Evolutionary conservation across 106 monocot genomes (phyloP).

Genomic region (Dendrobium huoshanense): DNA sequence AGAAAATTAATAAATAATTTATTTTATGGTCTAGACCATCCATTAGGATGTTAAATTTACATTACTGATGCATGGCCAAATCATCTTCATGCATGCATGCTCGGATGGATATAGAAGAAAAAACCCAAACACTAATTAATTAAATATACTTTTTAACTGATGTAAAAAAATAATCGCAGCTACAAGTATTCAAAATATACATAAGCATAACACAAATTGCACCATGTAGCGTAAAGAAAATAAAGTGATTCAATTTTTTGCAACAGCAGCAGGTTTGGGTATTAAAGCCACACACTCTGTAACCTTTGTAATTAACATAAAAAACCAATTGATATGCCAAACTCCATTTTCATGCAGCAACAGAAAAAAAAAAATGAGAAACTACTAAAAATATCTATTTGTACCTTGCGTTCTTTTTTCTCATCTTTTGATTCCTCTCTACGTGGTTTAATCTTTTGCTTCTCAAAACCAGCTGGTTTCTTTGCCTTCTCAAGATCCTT

Average conservation of each 20-base stretch:
- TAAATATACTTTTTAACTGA: neutral
- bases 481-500: constrained; percentile 44
- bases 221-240: neutral
- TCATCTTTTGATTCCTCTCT: constrained; percentile 78
- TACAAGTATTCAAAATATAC: neutral
- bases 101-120: neutral
- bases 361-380: neutral
- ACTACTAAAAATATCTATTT: neutral
- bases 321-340: neutral
- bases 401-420: constrained; percentile 96
- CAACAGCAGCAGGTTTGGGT: neutral
- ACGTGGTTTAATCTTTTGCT: constrained; percentile 28
- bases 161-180: neutral
- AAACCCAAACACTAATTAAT: neutral
- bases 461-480: constrained; percentile 16
- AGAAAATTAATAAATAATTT: neutral
- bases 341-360: neutral
- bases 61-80: neutral
- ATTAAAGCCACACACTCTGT: neutral
- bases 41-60: neutral
- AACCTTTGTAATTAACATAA: neutral
- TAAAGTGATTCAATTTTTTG: neutral
- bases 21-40: no score
- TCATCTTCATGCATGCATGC: neutral
- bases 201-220: neutral